Evolutionary conservation across 768 basidiomycete species (phyloP).

Genomic region (Epithele typhae): DNA sequence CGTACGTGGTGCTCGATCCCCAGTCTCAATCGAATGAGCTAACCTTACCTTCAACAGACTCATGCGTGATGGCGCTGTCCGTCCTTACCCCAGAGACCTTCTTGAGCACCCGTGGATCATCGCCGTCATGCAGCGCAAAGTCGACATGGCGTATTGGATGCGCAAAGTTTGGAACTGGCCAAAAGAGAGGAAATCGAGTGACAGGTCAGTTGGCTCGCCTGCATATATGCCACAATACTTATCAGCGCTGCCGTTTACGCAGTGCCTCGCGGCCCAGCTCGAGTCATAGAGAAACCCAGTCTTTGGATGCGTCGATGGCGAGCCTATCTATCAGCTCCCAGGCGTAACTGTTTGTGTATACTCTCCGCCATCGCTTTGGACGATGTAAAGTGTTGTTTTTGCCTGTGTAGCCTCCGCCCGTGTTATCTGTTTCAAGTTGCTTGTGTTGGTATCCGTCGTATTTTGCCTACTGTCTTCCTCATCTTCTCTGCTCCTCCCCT

Average conservation of each 20-base stretch:
- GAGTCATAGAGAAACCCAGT: conserved; percentile 24
- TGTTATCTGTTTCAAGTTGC: background rate
- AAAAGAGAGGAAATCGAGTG: conserved; percentile 28
- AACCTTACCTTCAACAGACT: conserved; percentile 45
- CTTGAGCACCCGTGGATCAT: conserved; percentile 81
- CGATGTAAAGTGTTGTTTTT: conserved; percentile 4
- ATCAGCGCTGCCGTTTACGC: background rate
- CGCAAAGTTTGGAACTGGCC: conserved; percentile 81
- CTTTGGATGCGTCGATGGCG: conserved; percentile 23
- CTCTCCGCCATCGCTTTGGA: background rate
- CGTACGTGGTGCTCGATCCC: conserved; percentile 47
- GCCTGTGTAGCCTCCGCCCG: conserved; percentile 3
- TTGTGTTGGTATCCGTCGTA: background rate
- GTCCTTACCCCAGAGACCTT: conserved; percentile 83
- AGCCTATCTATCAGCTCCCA: conserved; percentile 17
- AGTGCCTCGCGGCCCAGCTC: conserved; percentile 29
- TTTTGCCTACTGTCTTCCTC: background rate
- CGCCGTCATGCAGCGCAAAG: conserved; percentile 71
- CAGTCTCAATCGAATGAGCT: no score
- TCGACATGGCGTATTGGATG: conserved; percentile 89
- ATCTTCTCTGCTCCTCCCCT: background rate
- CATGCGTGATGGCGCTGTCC: conserved; percentile 58
- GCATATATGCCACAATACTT: no score
- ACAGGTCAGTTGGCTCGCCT: conserved; percentile 22
- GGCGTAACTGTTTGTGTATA: background rate